Evolutionary conservation across 2,329 filamentous ascomycete genomes (phyloP).

Genomic region (Botrytis porri): DNA sequence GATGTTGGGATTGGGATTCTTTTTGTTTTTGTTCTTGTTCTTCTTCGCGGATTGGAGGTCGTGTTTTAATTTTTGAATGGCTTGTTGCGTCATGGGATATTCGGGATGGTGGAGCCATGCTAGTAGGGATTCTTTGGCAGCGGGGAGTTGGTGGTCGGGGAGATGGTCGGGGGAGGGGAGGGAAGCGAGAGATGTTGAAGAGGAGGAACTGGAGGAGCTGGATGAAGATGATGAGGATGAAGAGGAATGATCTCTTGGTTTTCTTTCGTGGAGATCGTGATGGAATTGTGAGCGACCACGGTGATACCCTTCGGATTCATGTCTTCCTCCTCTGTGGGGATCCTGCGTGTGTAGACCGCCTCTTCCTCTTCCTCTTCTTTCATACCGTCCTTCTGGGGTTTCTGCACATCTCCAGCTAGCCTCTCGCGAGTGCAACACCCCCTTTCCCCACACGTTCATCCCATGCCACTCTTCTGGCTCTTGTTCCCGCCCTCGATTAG

Average conservation of each 20-base stretch:
- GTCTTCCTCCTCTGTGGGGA: conserved; percentile 14
- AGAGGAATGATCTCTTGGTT: conserved; percentile 23
- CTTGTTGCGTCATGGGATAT: conserved; percentile 47
- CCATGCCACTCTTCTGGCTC: background rate
- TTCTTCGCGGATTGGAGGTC: conserved; percentile 45
- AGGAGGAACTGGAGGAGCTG: conserved; percentile 38
- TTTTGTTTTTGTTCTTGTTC: conserved; percentile 8
- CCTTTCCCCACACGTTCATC: conserved; percentile 18
- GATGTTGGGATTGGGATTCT: conserved; percentile 1
- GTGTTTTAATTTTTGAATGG: conserved; percentile 43
- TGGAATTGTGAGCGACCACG: background rate
- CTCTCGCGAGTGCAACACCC: background rate
- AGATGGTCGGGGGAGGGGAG: conserved; percentile 54
- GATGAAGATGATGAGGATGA: conserved; percentile 37
- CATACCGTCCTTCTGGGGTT: conserved; percentile 1
- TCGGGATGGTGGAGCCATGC: conserved; percentile 52
- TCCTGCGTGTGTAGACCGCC: background rate
- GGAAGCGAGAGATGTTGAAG: conserved; percentile 47
- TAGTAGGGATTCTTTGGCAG: conserved; percentile 45
- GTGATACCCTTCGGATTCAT: conserved; percentile 5
- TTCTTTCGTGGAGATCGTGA: conserved; percentile 12
- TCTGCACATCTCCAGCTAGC: conserved; percentile 11
- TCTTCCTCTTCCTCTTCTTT: conserved; percentile 21
- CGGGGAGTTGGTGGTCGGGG: conserved; percentile 47
- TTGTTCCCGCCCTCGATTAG: conserved; percentile 11